These are phyloP conservation scores for Neoascochyta sp. DNA, from an alignment of 2,329 filamentous ascomycete genomes.

Conservation along the genomic window DNA sequence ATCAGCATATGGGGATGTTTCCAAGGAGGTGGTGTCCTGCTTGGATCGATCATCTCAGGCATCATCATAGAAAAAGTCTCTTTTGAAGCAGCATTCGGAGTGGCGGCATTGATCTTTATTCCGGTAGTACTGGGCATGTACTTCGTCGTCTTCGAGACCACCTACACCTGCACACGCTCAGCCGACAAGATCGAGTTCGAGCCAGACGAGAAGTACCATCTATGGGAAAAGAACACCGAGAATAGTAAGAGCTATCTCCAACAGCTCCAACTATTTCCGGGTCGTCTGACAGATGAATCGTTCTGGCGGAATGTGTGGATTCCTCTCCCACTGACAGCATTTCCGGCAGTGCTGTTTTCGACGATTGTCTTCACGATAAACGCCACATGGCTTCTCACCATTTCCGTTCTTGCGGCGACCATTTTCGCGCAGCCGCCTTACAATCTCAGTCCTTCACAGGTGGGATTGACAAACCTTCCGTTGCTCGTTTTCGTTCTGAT, in stretches of 20 bases:
- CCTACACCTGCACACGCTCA: conserved; percentile 29
- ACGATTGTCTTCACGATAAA: conserved; percentile 79
- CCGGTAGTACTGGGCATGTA: conserved; percentile 42
- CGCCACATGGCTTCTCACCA: conserved; percentile 94
- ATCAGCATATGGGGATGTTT: conserved; percentile 66
- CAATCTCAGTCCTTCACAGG: conserved; percentile 75
- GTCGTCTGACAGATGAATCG: conserved; percentile 28
- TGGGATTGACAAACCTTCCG: conserved; percentile 72
- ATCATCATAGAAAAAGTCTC: conserved; percentile 40
- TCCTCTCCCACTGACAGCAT: conserved; percentile 76
- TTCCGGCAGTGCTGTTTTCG: conserved; percentile 81
- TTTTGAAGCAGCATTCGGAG: conserved; percentile 44
- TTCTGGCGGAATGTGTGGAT: conserved; percentile 34
- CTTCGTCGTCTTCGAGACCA: conserved; percentile 47
- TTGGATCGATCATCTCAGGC: conserved; percentile 45
- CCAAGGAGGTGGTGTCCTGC: conserved; percentile 35
- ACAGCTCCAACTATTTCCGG: conserved; percentile 26
- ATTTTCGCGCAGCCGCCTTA: conserved; percentile 78
- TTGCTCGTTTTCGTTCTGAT: conserved; percentile 77
- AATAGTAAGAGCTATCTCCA: conserved; percentile 20
- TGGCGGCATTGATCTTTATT: conserved; percentile 44
- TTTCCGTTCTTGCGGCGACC: conserved; percentile 78
- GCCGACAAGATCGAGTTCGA: conserved; percentile 13
- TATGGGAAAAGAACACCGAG: conserved; percentile 15
- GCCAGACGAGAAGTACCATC: conserved; percentile 22